phyloP scores from a whole-genome alignment of 2,329 filamentous ascomycete species.

The Penicillium frequentans region DNA sequence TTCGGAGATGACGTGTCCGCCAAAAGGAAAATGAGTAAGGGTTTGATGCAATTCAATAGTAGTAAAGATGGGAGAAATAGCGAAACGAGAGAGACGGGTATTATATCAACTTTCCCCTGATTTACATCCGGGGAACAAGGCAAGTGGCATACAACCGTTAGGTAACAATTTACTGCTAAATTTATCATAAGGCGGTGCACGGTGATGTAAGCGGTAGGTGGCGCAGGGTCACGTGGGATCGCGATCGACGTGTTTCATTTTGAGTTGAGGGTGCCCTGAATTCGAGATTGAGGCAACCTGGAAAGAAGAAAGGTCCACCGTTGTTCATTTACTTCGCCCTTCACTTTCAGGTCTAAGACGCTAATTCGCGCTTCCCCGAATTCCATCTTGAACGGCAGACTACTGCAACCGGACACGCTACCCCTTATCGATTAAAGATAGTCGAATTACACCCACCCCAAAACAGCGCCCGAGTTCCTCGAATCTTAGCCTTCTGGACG shows the following conservation, averaged over 20 bases:
- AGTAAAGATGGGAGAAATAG: background rate
- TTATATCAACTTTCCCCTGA: background rate
- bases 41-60: background rate
- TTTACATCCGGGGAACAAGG: constrained; percentile 1
- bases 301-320: background rate
- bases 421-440: constrained; percentile 37
- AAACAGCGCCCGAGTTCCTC: constrained; percentile 1
- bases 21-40: background rate
- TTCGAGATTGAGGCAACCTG: background rate
- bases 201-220: constrained; percentile 14
- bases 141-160: constrained; percentile 3
- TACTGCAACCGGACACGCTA: constrained; percentile 23
- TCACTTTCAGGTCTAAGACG: background rate
- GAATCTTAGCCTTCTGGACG: constrained; percentile 3
- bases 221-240: constrained; percentile 20
- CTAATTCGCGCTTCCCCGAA: background rate
- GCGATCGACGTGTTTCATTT: constrained; percentile 17
- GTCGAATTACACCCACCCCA: constrained; percentile 3
- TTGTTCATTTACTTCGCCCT: background rate
- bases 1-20: constrained; percentile 17
- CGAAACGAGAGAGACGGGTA: background rate
- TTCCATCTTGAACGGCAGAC: background rate
- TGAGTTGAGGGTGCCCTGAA: constrained; percentile 1
- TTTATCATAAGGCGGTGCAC: constrained; percentile 5
- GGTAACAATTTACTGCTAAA: constrained; percentile 2